Evolutionary conservation across 2,329 filamentous ascomycete species (phyloP).

Genomic region (Hypoxylon sp.): DNA sequence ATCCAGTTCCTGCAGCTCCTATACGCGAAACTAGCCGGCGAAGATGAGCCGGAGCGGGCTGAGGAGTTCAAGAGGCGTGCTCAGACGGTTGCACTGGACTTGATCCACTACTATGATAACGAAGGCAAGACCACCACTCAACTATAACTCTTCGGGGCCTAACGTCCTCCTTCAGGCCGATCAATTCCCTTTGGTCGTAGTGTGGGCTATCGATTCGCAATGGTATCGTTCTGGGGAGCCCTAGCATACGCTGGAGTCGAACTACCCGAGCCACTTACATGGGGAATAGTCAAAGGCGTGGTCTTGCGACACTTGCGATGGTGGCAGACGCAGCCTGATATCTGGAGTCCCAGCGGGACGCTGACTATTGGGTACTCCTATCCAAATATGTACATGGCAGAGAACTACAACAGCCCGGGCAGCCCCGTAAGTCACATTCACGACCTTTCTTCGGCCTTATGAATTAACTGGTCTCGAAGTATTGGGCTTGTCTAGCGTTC

Average conservation of each 20-base stretch:
- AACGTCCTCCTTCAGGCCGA: slow-evolving; percentile 60
- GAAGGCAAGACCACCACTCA: slow-evolving; percentile 60
- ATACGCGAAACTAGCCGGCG: slow-evolving; percentile 79
- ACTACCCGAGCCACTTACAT: slow-evolving; percentile 78
- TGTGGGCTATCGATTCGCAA: slow-evolving; percentile 86
- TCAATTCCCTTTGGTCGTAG: slow-evolving; percentile 84
- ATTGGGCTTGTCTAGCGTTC: slow-evolving; percentile 86
- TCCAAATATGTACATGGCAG: slow-evolving; percentile 84
- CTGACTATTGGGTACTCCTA: slow-evolving; percentile 84
- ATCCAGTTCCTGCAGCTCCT: slow-evolving; percentile 85
- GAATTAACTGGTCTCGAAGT: slow-evolving; percentile 61
- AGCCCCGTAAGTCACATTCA: slow-evolving; percentile 63
- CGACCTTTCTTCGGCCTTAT: not conserved
- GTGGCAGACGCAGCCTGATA: slow-evolving; percentile 83
- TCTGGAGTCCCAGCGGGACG: slow-evolving; percentile 82
- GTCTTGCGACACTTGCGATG: slow-evolving; percentile 81
- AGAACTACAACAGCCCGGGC: slow-evolving; percentile 87
- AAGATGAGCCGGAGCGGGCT: slow-evolving; percentile 75
- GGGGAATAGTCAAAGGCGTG: slow-evolving; percentile 85
- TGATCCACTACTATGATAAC: slow-evolving; percentile 82
- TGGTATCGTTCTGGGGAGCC: slow-evolving; percentile 87
- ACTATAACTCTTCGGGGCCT: not conserved
- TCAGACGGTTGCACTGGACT: slow-evolving; percentile 76
- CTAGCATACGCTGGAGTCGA: slow-evolving; percentile 83
- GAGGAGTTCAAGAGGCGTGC: slow-evolving; percentile 79